Conservation (phyloP, 1,284 basidiomycete genomes). For the Ganoderma meredithae region DNA sequence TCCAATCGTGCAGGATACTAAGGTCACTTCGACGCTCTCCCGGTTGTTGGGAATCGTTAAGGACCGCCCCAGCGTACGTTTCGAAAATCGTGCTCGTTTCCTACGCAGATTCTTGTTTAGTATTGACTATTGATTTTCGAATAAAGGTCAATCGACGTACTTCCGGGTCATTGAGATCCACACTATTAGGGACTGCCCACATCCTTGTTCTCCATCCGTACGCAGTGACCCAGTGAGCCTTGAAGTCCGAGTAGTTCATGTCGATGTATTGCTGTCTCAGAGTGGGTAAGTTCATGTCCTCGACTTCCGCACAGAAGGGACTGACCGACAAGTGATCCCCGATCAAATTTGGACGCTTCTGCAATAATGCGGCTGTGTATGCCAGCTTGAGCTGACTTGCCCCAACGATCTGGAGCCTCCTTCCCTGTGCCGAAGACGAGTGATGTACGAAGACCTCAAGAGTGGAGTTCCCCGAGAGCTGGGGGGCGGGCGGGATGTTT, state of each 20-base stretch:
- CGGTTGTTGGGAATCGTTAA: conserved; percentile 4
- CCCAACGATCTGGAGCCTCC: conserved; percentile 14
- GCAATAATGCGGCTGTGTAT: conserved; percentile 10
- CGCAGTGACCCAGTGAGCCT: conserved; percentile 6
- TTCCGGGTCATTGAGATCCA: not conserved
- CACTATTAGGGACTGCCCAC: not conserved
- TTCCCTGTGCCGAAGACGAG: not conserved
- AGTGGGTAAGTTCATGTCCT: not conserved
- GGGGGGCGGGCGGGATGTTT: conserved; percentile 16
- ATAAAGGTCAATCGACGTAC: not conserved
- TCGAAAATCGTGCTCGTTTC: conserved; percentile 21
- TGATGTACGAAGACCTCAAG: conserved; percentile 22
- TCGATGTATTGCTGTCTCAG: not conserved
- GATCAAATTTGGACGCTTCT: not conserved
- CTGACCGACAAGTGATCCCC: conserved; percentile 12
- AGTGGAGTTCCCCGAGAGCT: conserved; percentile 14
- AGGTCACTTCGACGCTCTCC: not conserved
- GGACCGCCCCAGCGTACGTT: conserved; percentile 24
- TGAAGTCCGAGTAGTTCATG: not conserved
- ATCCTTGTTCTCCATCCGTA: conserved; percentile 11
- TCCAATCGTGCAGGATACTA: conserved; percentile 11
- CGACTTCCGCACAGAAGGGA: not conserved
- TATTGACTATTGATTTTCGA: not conserved
- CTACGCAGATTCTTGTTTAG: not conserved
- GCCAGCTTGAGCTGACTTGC: conserved; percentile 3